A percentile compares a stretch with the other conserved stretches of the same genome.
Evolutionary conservation across 2,329 filamentous ascomycete species (phyloP).

Genomic region (Fusarium decemcellulare): DNA sequence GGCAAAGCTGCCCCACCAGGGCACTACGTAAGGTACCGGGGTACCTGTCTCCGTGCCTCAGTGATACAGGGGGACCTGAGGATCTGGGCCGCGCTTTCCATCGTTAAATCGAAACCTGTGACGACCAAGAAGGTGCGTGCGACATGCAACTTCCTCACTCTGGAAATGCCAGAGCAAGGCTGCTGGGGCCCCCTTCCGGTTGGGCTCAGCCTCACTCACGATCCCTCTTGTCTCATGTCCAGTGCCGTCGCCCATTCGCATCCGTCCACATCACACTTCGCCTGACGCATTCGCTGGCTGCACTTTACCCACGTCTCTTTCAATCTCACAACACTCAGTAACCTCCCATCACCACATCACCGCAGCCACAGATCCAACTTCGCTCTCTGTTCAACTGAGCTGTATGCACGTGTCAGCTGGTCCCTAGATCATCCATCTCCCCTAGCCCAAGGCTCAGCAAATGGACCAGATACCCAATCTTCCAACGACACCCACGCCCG

Average conservation of each 20-base stretch:
- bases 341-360: not conserved
- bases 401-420: not conserved
- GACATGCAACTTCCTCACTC: constrained; percentile 37
- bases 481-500: not conserved
- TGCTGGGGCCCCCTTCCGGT: constrained; percentile 1
- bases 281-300: constrained; percentile 14
- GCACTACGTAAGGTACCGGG: constrained; percentile 24
- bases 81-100: constrained; percentile 41
- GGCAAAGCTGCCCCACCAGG: constrained; percentile 25
- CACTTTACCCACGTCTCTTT: constrained; percentile 5
- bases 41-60: constrained; percentile 15
- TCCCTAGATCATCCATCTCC: not conserved
- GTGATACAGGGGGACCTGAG: constrained; percentile 29
- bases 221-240: constrained; percentile 28
- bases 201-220: constrained; percentile 36
- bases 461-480: constrained; percentile 9
- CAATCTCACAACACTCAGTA: constrained; percentile 4
- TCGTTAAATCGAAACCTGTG: constrained; percentile 39
- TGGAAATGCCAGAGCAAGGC: constrained; percentile 30
- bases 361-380: constrained; percentile 1
- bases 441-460: not conserved
- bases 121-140: constrained; percentile 34
- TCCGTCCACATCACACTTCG: constrained; percentile 13
- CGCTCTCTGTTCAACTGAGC: not conserved
- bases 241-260: not conserved